phyloP scores from a whole-genome alignment of 805 yeast species.

The Starmerella etchellsii region DNA sequence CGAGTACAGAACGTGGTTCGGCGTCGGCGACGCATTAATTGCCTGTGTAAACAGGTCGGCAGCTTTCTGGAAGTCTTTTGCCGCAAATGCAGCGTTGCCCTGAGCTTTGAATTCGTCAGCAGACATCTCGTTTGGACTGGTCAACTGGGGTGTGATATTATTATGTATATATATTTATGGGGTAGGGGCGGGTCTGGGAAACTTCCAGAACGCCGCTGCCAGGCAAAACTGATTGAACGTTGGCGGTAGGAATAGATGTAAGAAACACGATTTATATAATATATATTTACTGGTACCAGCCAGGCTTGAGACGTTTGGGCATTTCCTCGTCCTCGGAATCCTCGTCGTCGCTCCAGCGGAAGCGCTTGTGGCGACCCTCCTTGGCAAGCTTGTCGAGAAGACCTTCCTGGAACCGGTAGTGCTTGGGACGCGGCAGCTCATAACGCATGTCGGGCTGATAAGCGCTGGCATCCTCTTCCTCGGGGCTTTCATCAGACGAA shows the following conservation, averaged over 20 bases:
- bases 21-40: constrained; percentile 56
- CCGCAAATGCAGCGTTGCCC: constrained; percentile 86
- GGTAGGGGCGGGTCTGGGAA: constrained; percentile 1
- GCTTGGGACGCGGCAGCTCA: too few species aligned
- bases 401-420: neutral
- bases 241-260: too few species aligned
- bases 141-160: neutral
- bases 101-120: constrained; percentile 47
- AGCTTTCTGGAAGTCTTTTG: constrained; percentile 72
- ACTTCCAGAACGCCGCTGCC: constrained; percentile 2
- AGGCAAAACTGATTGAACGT: too few species aligned
- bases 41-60: constrained; percentile 74
- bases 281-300: neutral
- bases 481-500: too few species aligned
- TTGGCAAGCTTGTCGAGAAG: constrained; percentile 2
- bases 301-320: neutral
- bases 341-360: neutral
- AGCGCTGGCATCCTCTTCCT: too few species aligned
- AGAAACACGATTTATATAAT: neutral
- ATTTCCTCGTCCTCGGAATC: neutral
- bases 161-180: neutral
- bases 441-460: too few species aligned
- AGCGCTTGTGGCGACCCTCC: constrained; percentile 4
- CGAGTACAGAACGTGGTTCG: constrained; percentile 86
- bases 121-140: constrained; percentile 3